Evolutionary conservation across 495 filamentous ascomycete species (phyloP), one percentile per base, ranked within the genome.

Genomic region (Xylaria longipes): DNA sequence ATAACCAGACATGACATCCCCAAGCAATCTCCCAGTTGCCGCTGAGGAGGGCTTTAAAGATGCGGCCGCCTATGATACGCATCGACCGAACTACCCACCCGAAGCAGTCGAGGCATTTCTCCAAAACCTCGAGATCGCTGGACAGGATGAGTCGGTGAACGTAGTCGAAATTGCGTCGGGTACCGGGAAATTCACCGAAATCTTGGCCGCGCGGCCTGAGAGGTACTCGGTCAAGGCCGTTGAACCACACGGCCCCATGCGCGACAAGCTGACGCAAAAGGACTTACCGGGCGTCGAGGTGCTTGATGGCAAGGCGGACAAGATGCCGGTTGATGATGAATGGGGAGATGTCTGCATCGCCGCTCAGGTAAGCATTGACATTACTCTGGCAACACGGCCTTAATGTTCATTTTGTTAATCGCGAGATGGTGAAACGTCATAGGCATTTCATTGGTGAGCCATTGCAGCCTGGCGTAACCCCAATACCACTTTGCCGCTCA

Each of bases 171-270:
- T 93, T 29, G 91, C 84, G 0, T 85, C 88, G 5, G 91, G 91
- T 0, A 91, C 89, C 0, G 91, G 91, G 12, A 92, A 91, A 72
- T 89, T 91, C 74, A 91, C 89, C 4, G 86, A 90, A 73, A 71
- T 86, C 25, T 81, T 93, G 8, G 85, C 85, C 1, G 76, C 58
- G 5, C 78, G 89, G 37, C 77, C 81, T 2, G 87, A 91, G 75
- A 69, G 72, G 1, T 92, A 83, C 76, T 75, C 84, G 31, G 84
- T 92, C 50, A 71, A 89, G 20, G 91, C 89, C 5, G 82, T 91
- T 31, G 90, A 92, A 74, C 91, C 90, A 9, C 89, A 90, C 74
- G 80, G 76, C 25, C 84, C 76, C 1, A 92, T 92, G 90, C 79
- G 89, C 22, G 80, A 78, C 35, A 83, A 86, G 73, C 81, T 92